phyloP scores from a whole-genome alignment of 306 rosid species.

The Geum urbanum region DNA sequence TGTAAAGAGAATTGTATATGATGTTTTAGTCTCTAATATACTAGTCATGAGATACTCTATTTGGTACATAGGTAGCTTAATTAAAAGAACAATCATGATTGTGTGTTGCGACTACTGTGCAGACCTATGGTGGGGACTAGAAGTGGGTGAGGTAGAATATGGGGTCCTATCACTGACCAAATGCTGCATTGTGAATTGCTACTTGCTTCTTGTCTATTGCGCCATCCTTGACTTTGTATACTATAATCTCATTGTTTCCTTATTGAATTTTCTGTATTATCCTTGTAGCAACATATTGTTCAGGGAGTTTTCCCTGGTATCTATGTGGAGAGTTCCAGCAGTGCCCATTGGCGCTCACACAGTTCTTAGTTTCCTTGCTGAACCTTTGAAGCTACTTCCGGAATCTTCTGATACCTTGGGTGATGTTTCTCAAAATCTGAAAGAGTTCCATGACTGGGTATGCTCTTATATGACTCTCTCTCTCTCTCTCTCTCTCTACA shows the following conservation, averaged over 20 bases:
- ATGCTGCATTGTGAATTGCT: conserved; percentile 4
- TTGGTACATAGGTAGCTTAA: neutral
- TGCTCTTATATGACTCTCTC: conserved; percentile 1
- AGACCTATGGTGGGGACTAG: neutral
- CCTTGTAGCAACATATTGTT: conserved; percentile 72
- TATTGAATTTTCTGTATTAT: conserved; percentile 4
- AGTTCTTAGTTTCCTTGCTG: conserved; percentile 87
- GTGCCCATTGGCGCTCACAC: conserved; percentile 94
- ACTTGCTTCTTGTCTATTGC: conserved; percentile 10
- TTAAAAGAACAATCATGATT: neutral
- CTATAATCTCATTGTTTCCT: conserved; percentile 7
- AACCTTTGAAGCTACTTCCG: conserved; percentile 84
- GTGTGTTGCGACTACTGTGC: neutral
- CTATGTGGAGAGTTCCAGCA: conserved; percentile 96
- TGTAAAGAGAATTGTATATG: neutral
- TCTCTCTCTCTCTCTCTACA: neutral
- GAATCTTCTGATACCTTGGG: conserved; percentile 58
- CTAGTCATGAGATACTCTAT: conserved; percentile 5
- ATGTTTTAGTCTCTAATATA: neutral
- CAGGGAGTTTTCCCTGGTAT: conserved; percentile 92
- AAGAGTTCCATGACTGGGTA: conserved; percentile 98
- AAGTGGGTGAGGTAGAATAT: neutral
- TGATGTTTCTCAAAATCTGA: conserved; percentile 62
- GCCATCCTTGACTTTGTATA: conserved; percentile 16
- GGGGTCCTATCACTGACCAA: neutral